phyloP scores from a whole-genome alignment of 805 yeast genomes.

The Sugiyamaella valdiviana region DNA sequence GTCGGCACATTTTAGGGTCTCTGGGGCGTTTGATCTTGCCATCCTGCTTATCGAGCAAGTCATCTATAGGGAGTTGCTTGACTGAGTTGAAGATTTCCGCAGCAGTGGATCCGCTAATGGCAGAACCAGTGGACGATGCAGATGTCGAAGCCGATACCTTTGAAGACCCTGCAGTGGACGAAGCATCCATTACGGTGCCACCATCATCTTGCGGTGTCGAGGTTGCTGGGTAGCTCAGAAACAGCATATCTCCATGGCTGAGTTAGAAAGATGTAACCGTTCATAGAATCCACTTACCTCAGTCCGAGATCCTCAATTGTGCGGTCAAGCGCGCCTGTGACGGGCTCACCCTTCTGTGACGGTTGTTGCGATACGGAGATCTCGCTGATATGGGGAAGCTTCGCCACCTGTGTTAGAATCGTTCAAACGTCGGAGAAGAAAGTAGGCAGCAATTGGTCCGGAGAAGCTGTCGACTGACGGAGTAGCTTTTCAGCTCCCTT shows the following conservation, averaged over 20 bases:
- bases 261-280: neutral
- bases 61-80: constrained; percentile 64
- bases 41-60: constrained; percentile 50
- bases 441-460: no score
- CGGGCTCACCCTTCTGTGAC: constrained; percentile 38
- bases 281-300: constrained; percentile 18
- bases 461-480: no score
- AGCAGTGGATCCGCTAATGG: constrained; percentile 19
- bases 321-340: constrained; percentile 34
- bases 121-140: neutral
- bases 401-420: constrained; percentile 6
- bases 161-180: constrained; percentile 21
- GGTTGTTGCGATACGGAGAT: constrained; percentile 43
- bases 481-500: constrained; percentile 20
- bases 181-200: constrained; percentile 1
- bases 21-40: constrained; percentile 68
- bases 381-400: constrained; percentile 29
- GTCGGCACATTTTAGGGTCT: constrained; percentile 62
- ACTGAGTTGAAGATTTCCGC: constrained; percentile 24
- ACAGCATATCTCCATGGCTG: constrained; percentile 52
- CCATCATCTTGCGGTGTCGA: neutral
- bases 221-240: constrained; percentile 35
- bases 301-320: constrained; percentile 33
- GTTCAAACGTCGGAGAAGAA: neutral
- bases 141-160: constrained; percentile 6